Evolutionary conservation across 805 yeast genomes (phyloP).

Genomic region (Candida sonorensis): DNA sequence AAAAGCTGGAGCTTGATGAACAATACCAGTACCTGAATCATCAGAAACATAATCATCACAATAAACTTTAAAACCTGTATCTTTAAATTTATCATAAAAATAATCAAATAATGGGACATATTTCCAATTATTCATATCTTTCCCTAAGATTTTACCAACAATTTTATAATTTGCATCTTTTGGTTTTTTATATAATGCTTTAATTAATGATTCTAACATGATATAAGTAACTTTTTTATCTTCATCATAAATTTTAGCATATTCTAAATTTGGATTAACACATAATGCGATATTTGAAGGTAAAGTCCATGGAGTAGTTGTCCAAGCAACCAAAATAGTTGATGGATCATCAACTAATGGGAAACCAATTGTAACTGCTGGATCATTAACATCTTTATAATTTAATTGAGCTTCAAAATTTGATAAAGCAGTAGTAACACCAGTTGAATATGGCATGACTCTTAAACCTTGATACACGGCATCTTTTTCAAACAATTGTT

Average conservation of each 20-base stretch:
- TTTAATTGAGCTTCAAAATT: slow-evolving; percentile 98
- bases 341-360: slow-evolving; percentile 73
- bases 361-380: slow-evolving; percentile 91
- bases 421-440: slow-evolving; percentile 91
- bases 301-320: slow-evolving; percentile 99
- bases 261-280: slow-evolving; percentile 86
- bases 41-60: slow-evolving; percentile 78
- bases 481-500: slow-evolving; percentile 75
- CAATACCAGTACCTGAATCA: slow-evolving; percentile 99
- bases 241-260: slow-evolving; percentile 88
- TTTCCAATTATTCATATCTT: slow-evolving; percentile 68
- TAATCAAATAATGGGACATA: slow-evolving; percentile 82
- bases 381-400: slow-evolving; percentile 95
- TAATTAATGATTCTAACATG: slow-evolving; percentile 73
- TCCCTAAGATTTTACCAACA: slow-evolving; percentile 75
- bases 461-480: slow-evolving; percentile 91
- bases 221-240: slow-evolving; percentile 76
- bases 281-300: slow-evolving; percentile 91
- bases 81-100: slow-evolving; percentile 69
- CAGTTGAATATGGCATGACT: slow-evolving; percentile 99
- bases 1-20: slow-evolving; percentile 96
- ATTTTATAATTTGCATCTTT: slow-evolving; percentile 79
- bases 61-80: slow-evolving; percentile 76
- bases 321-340: slow-evolving; percentile 92
- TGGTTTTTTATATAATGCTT: slow-evolving; percentile 90